These are phyloP conservation scores for Mucuna pruriens DNA, from an alignment of 306 rosid species.

Conservation along the genomic window DNA sequence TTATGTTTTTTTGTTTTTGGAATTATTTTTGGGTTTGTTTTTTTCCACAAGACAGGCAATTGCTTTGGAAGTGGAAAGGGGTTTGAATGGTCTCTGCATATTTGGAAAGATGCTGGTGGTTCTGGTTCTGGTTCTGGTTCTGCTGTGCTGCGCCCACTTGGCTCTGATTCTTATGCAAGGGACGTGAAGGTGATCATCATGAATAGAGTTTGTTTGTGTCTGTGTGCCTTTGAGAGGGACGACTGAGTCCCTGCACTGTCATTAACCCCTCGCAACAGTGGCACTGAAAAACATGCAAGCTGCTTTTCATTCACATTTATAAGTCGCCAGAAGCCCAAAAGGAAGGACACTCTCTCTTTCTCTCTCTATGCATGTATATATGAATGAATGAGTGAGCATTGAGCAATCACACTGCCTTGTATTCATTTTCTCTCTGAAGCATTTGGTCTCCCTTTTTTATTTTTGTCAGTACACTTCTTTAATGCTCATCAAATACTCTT, in stretches of 20 bases:
- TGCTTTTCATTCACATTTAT: conserved; percentile 60
- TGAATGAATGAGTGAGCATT: conserved; percentile 8
- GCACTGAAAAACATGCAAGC: conserved; percentile 92
- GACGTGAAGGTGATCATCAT: conserved; percentile 42
- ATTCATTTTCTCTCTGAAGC: conserved; percentile 18
- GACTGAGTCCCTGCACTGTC: conserved; percentile 63
- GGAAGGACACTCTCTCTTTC: conserved; percentile 30
- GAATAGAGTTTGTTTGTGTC: conserved; percentile 69
- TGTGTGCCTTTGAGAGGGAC: conserved; percentile 68
- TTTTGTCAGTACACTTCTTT: conserved; percentile 46
- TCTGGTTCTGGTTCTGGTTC: conserved; percentile 32
- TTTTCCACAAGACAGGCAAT: conserved; percentile 8
- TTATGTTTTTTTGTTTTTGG: too few relatives aligned
- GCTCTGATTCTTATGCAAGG: conserved; percentile 74
- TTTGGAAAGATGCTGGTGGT: conserved; percentile 65
- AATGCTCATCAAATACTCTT: conserved; percentile 36
- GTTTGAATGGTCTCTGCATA: conserved; percentile 74
- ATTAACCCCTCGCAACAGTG: conserved; percentile 65
- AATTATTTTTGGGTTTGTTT: background rate
- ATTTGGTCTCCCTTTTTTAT: background rate
- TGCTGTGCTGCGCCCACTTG: conserved; percentile 58
- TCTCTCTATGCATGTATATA: background rate
- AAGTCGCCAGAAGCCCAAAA: conserved; percentile 44
- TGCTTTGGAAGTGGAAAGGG: conserved; percentile 34
- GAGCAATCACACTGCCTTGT: background rate